Conservation (phyloP, 208 protist genomes). For the Eutreptiella sp. region DNA sequence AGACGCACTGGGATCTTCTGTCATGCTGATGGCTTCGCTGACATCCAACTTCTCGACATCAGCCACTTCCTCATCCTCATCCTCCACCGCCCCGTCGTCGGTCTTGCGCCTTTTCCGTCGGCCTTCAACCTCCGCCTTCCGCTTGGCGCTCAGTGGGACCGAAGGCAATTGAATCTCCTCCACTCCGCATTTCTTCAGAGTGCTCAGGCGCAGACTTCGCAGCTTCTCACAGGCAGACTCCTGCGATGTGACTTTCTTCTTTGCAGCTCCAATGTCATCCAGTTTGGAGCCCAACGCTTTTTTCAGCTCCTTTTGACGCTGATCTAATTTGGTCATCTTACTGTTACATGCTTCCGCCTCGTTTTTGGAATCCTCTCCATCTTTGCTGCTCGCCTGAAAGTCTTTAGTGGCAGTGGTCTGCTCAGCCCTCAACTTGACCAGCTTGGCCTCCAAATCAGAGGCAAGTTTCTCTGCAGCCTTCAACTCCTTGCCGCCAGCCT, state of each 20-base stretch:
- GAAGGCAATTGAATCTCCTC: slow-evolving; percentile 60
- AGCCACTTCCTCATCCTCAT: background rate
- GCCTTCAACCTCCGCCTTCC: slow-evolving; percentile 1
- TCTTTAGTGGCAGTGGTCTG: slow-evolving; percentile 1
- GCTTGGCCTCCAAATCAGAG: slow-evolving; percentile 2
- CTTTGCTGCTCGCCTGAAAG: slow-evolving; percentile 1
- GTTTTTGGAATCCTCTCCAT: slow-evolving; percentile 1
- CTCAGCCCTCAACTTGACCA: background rate
- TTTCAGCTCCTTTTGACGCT: background rate
- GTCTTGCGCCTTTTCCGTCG: background rate
- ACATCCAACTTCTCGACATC: slow-evolving; percentile 1
- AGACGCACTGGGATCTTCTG: slow-evolving; percentile 49
- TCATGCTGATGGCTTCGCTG: slow-evolving; percentile 37
- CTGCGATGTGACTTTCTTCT: slow-evolving; percentile 52
- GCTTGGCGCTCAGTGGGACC: slow-evolving; percentile 41
- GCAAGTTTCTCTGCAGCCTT: slow-evolving; percentile 31
- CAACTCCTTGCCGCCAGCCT: slow-evolving; percentile 23
- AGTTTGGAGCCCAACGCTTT: background rate
- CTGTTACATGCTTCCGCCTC: slow-evolving; percentile 14
- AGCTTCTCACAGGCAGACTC: slow-evolving; percentile 70
- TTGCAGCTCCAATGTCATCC: slow-evolving; percentile 47
- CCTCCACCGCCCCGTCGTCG: slow-evolving; percentile 16
- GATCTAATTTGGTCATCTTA: slow-evolving; percentile 1
- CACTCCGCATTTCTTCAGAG: slow-evolving; percentile 71
- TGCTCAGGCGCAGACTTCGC: slow-evolving; percentile 55